Evolutionary conservation across 129 eudicot genomes (phyloP), one percentile per base, ranked within the genome.

Genomic region (Lonicera japonica): DNA sequence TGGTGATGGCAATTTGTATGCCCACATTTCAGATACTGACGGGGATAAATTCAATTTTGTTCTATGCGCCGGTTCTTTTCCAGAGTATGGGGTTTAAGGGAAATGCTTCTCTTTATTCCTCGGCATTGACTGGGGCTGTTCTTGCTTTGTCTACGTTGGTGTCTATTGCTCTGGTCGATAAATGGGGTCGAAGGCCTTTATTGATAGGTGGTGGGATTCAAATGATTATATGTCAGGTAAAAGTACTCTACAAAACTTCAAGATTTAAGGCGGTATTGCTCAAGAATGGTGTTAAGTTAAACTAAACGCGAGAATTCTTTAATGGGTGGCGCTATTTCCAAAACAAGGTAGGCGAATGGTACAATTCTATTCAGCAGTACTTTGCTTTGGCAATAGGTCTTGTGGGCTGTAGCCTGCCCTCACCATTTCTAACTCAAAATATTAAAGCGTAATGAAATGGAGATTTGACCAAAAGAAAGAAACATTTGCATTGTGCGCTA

Each of bases 111-210:
- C 83, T 92, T 10, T 78, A 82, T 47, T 79, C 98, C 0, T 87
- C 98, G 23, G 96, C 91, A n/a, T 57, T 92, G 73, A 87, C 96
- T 2, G 96, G 98, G 19, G 95, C 95, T 10, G 95, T 92, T 66
- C 88, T 84, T 50, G 82, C 76, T 46, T 75, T 73, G 21, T 84
- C 96, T 29, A 87, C 96, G 18, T 24, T 82, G 55, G 74, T 92
- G 1, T 92, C 98, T 13, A 92, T 92, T 36, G 91, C 86, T 0
- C 65, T 80, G 2, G 98, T 87, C 25, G 98, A 92, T 25, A 69
- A 25, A 78, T 78, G 75, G 78, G 98, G 98, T 8, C 80, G 98
- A 20, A 75, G 98, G 67, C 75, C 73, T 68, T 70, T 92, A 69
- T 66, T 92, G 34, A 82, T 87, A 53, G 76, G 77, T 21, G 98